Percentiles rank a stretch among this genome's conserved stretches.
phyloP scores from a whole-genome alignment of 768 basidiomycete genomes.

The Boletus sp. region DNA sequence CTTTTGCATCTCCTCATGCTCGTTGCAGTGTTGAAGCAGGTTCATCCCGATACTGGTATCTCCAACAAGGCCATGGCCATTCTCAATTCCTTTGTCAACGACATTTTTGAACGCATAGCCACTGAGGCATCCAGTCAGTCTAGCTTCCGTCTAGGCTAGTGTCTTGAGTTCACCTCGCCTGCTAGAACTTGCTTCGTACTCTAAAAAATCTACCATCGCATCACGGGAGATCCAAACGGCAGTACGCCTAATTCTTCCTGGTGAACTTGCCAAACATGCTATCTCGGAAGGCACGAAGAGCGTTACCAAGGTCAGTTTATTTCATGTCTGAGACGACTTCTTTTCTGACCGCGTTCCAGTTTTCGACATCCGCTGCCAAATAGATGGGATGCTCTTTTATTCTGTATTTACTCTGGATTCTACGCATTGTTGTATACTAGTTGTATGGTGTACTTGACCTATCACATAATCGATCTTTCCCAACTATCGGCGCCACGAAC shows the following conservation, averaged over 20 bases:
- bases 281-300: constrained; percentile 91
- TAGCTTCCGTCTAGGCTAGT: background rate
- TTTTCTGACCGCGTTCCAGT: constrained; percentile 24
- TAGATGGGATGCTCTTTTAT: constrained; percentile 23
- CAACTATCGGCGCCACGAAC: too few relatives aligned
- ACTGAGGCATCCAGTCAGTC: constrained; percentile 81
- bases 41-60: constrained; percentile 98
- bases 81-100: constrained; percentile 89
- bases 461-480: constrained; percentile 21
- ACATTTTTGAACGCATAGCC: constrained; percentile 91
- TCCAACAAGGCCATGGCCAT: constrained; percentile 96
- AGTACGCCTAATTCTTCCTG: constrained; percentile 92
- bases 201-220: constrained; percentile 98
- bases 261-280: constrained; percentile 97
- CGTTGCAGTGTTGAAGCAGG: constrained; percentile 82
- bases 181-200: constrained; percentile 92
- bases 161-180: background rate
- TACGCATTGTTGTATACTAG: constrained; percentile 32
- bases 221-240: constrained; percentile 98
- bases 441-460: constrained; percentile 29
- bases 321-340: background rate
- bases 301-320: constrained; percentile 51
- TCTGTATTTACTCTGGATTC: constrained; percentile 14
- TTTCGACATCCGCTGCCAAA: constrained; percentile 45
- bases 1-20: background rate